A percentile compares a stretch with the other conserved stretches of the same genome.
Conservation (phyloP, 2,329 filamentous ascomycete genomes). For the Pestalotiopsis sp. region DNA sequence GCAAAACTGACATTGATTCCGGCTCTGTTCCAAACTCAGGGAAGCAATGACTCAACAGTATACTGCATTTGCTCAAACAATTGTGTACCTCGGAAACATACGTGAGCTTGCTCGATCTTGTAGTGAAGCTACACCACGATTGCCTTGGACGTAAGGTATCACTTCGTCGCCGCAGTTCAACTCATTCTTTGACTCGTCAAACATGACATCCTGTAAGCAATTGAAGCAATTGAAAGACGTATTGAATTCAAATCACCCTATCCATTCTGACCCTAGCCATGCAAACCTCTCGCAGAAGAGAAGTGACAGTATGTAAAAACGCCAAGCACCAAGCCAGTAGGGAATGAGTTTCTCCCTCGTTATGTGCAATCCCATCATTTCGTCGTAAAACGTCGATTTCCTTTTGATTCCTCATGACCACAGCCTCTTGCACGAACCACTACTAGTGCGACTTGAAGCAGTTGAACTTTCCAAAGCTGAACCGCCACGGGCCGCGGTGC, state of each 20-base stretch:
- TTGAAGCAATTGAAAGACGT: not conserved
- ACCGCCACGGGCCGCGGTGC: conserved; percentile 50
- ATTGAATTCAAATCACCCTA: not conserved
- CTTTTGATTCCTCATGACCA: not conserved
- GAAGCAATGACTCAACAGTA: no score
- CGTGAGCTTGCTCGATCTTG: no score
- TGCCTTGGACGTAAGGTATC: no score
- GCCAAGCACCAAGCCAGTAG: not conserved
- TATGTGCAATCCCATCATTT: not conserved
- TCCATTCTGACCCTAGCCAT: not conserved
- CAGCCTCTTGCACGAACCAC: not conserved
- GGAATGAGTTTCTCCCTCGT: not conserved
- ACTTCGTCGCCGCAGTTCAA: no score
- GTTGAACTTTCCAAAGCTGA: conserved; percentile 49
- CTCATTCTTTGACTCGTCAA: no score
- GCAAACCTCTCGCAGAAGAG: not conserved
- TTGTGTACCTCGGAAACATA: no score
- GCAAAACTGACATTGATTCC: no score
- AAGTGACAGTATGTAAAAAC: not conserved
- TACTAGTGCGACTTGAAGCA: conserved; percentile 43
- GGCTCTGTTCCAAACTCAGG: no score
- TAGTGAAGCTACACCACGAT: no score
- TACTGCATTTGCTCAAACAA: no score
- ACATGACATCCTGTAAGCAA: not conserved
- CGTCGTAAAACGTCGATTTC: not conserved